phyloP scores from a whole-genome alignment of 164 flowering plant species.

The Cinnamomum micranthum region DNA sequence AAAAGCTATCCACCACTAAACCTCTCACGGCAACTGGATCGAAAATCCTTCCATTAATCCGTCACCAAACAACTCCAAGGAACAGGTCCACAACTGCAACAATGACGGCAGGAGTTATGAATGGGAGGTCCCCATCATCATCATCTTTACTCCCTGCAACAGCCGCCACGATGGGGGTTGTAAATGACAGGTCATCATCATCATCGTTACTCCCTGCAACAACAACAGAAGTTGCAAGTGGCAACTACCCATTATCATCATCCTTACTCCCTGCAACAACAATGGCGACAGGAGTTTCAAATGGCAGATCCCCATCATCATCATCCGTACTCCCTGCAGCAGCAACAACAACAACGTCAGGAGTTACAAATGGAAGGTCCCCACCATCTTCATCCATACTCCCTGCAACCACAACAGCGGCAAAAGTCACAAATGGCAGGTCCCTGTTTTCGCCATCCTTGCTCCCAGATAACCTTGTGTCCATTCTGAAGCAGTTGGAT shows the following conservation, averaged over 20 bases:
- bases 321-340: conserved; percentile 20
- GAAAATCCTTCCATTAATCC: conserved; percentile 77
- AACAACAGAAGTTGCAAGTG: no score
- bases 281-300: no score
- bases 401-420: neutral
- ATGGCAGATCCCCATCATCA: neutral
- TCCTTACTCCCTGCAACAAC: conserved; percentile 16
- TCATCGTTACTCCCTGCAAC: conserved; percentile 8
- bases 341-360: neutral
- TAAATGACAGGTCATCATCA: neutral
- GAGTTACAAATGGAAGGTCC: conserved; percentile 15
- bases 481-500: conserved; percentile 18
- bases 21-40: conserved; percentile 56
- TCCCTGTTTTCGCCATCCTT: conserved; percentile 7
- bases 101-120: neutral
- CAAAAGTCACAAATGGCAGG: no score
- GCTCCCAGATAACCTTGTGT: conserved; percentile 30
- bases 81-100: neutral
- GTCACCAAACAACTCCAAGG: conserved; percentile 41
- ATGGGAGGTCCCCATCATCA: conserved; percentile 20
- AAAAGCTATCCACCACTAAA: conserved; percentile 48
- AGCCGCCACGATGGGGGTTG: no score
- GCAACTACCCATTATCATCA: neutral
- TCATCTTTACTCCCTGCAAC: neutral
- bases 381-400: conserved; percentile 8